Evolutionary conservation across 2,329 filamentous ascomycete genomes (phyloP).

Genomic region (Penicillium sp.): DNA sequence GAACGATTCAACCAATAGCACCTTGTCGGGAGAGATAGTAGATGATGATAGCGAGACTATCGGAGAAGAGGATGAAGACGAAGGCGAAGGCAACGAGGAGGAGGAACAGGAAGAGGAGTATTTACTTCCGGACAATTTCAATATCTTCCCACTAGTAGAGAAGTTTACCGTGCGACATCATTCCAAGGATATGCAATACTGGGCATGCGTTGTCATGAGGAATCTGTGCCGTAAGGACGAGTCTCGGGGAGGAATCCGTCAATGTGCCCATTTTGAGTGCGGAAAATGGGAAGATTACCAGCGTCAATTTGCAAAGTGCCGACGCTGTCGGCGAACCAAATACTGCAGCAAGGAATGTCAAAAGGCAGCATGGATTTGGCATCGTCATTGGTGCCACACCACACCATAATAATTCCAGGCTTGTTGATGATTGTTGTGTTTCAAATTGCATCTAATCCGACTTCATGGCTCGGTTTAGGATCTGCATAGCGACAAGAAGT

Average conservation of each 20-base stretch:
- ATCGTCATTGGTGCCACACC: slow-evolving; percentile 86
- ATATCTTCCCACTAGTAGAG: slow-evolving; percentile 96
- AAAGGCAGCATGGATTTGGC: slow-evolving; percentile 97
- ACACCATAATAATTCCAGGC: slow-evolving; percentile 22
- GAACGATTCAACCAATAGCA: slow-evolving; percentile 61
- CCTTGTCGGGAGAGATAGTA: slow-evolving; percentile 26
- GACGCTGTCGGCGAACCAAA: slow-evolving; percentile 91
- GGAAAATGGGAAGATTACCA: slow-evolving; percentile 98
- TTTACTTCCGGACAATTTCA: slow-evolving; percentile 87
- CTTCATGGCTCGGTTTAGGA: slow-evolving; percentile 6
- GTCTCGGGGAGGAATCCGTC: slow-evolving; percentile 84
- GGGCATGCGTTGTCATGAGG: slow-evolving; percentile 98
- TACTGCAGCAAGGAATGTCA: slow-evolving; percentile 99
- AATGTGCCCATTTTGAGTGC: slow-evolving; percentile 97
- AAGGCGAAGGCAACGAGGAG: slow-evolving; percentile 34
- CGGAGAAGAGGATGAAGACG: neutral
- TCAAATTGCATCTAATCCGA: slow-evolving; percentile 9
- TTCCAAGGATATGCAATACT: slow-evolving; percentile 98
- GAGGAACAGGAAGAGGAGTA: slow-evolving; percentile 81
- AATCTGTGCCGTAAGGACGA: slow-evolving; percentile 98
- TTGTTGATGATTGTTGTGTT: slow-evolving; percentile 2
- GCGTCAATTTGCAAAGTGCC: slow-evolving; percentile 95
- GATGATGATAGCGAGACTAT: slow-evolving; percentile 2
- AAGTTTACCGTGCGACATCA: slow-evolving; percentile 97
- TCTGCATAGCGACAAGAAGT: slow-evolving; percentile 11